Evolutionary conservation across 2,329 filamentous ascomycete species (phyloP).

Genomic region (Nigrospora sphaerica): DNA sequence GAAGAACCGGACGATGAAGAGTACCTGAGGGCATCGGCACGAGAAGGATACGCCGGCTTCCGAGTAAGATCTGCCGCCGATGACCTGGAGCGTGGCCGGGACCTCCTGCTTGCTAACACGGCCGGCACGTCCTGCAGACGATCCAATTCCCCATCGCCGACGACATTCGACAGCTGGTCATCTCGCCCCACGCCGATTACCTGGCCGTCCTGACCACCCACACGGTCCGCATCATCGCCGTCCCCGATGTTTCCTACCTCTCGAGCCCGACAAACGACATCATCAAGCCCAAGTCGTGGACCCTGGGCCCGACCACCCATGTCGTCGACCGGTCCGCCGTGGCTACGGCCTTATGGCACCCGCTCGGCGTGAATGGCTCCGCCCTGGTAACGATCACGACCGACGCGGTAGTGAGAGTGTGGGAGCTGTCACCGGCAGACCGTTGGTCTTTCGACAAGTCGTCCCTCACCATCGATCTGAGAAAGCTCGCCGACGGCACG

Average conservation of each 20-base stretch:
- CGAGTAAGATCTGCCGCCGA: conserved; percentile 31
- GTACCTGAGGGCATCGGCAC: conserved; percentile 18
- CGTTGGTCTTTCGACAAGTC: conserved; percentile 83
- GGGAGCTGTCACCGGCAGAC: conserved; percentile 81
- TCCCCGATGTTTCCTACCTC: conserved; percentile 75
- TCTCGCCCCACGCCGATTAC: conserved; percentile 76
- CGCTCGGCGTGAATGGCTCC: conserved; percentile 72
- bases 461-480: conserved; percentile 76
- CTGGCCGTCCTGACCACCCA: conserved; percentile 82
- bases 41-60: conserved; percentile 29
- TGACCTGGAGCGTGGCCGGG: too few species aligned
- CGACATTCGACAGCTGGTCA: conserved; percentile 75
- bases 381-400: conserved; percentile 83
- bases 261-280: conserved; percentile 59
- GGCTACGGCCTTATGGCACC: conserved; percentile 84
- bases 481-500: conserved; percentile 79
- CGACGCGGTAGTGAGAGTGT: conserved; percentile 81
- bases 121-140: conserved; percentile 36
- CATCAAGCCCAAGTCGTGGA: conserved; percentile 78
- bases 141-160: conserved; percentile 74
- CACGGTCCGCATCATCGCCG: conserved; percentile 79
- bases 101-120: too few species aligned
- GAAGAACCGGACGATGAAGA: conserved; percentile 24
- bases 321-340: conserved; percentile 79
- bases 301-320: conserved; percentile 87